Conservation (phyloP, 352 stramenopile genomes). For the Phytophthora nicotianae region DNA sequence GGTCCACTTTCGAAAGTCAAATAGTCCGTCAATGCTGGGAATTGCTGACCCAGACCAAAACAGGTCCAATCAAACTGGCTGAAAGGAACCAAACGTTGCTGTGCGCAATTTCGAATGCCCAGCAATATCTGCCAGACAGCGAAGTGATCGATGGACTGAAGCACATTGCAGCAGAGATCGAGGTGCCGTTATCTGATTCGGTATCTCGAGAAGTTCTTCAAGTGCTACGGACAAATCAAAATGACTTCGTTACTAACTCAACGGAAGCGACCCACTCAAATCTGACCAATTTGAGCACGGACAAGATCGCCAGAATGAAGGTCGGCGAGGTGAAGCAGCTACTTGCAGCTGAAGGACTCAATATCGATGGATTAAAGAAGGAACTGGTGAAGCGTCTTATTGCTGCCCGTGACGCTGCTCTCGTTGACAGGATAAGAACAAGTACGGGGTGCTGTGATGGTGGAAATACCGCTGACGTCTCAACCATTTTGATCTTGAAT, state of each 20-base stretch:
- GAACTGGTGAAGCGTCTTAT: constrained; percentile 49
- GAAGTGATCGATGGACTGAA: constrained; percentile 48
- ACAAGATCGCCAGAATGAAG: constrained; percentile 48
- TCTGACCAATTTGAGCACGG: constrained; percentile 31
- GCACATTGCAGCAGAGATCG: constrained; percentile 44
- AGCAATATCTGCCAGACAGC: constrained; percentile 42
- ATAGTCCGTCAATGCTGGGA: constrained; percentile 41
- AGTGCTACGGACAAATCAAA: constrained; percentile 16
- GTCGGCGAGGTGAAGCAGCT: constrained; percentile 49
- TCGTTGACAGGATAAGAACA: constrained; percentile 8
- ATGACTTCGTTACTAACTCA: constrained; percentile 4
- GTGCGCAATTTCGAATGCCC: constrained; percentile 37
- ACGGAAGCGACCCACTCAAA: constrained; percentile 13
- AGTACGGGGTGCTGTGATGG: neutral
- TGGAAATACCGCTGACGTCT: neutral
- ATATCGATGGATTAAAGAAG: constrained; percentile 56
- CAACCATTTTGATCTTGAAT: constrained; percentile 74
- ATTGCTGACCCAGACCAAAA: constrained; percentile 20
- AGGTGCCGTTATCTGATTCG: constrained; percentile 24
- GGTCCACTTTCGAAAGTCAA: constrained; percentile 7
- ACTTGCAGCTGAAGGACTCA: constrained; percentile 36
- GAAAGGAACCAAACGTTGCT: constrained; percentile 39
- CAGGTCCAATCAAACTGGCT: constrained; percentile 10
- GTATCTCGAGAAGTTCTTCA: constrained; percentile 25
- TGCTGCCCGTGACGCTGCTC: constrained; percentile 33